Evolutionary conservation across 108 stramenopile genomes (phyloP).

Genomic region (Pseudonitzschia pungens): DNA sequence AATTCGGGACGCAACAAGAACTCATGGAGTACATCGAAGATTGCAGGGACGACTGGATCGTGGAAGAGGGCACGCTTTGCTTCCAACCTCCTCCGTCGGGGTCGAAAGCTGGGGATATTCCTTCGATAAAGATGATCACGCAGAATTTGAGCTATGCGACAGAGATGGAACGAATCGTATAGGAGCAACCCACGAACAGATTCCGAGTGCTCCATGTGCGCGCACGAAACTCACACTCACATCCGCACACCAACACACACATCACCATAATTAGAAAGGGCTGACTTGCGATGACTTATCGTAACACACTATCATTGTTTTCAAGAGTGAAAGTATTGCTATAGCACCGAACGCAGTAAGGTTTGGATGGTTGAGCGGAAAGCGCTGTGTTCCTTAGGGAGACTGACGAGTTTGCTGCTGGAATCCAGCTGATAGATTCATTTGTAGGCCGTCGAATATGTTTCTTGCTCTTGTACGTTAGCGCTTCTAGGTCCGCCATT

Average conservation of each 20-base stretch:
- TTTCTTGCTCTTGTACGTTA: no score
- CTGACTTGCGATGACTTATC: not conserved
- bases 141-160: slow-evolving; percentile 87
- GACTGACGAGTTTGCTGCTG: no score
- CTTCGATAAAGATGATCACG: slow-evolving; percentile 76
- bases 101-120: slow-evolving; percentile 69
- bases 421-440: no score
- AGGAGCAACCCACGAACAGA: slow-evolving; percentile 17
- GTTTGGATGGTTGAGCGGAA: no score
- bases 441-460: no score
- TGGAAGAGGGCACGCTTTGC: slow-evolving; percentile 55
- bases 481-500: no score
- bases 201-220: not conserved
- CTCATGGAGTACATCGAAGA: slow-evolving; percentile 73
- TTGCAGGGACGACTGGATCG: slow-evolving; percentile 84
- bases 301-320: not conserved
- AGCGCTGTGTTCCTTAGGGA: no score
- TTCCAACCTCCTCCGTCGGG: slow-evolving; percentile 65
- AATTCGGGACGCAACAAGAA: slow-evolving; percentile 62
- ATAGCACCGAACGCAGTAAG: no score
- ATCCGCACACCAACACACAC: not conserved
- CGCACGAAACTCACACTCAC: not conserved
- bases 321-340: not conserved
- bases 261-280: not conserved
- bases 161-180: slow-evolving; percentile 91